Evolutionary conservation across 495 filamentous ascomycete genomes (phyloP).

Genomic region (Podospora pseudocomata): DNA sequence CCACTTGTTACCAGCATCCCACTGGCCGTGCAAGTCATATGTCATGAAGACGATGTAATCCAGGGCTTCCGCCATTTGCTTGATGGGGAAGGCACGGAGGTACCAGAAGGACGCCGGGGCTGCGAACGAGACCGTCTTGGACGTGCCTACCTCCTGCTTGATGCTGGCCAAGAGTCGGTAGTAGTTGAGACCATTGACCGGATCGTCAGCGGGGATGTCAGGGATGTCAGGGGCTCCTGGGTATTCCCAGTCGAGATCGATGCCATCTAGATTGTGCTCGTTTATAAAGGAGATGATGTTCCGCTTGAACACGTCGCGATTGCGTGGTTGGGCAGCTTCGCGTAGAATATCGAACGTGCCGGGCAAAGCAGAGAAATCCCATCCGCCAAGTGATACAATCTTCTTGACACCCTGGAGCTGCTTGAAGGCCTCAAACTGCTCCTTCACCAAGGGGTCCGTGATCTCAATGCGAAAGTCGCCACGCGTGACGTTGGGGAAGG

Average conservation of each 20-base stretch:
- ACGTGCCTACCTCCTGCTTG: conserved; percentile 3
- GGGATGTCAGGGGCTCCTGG: conserved; percentile 19
- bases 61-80: conserved; percentile 20
- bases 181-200: conserved; percentile 17
- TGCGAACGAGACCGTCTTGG: conserved; percentile 29
- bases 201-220: no score
- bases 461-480: conserved; percentile 11
- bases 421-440: conserved; percentile 25
- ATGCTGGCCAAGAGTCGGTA: conserved; percentile 15
- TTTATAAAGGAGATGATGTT: conserved; percentile 27
- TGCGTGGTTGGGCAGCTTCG: conserved; percentile 19
- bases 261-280: conserved; percentile 28
- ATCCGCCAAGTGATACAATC: conserved; percentile 36
- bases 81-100: conserved; percentile 28
- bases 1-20: conserved; percentile 11
- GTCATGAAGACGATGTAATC: conserved; percentile 43
- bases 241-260: conserved; percentile 40
- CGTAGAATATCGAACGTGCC: conserved; percentile 30
- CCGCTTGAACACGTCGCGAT: conserved; percentile 22
- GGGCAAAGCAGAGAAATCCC: conserved; percentile 24
- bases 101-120: conserved; percentile 34
- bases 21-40: conserved; percentile 24
- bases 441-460: background rate
- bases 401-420: conserved; percentile 17
- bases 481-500: conserved; percentile 17